Base-by-base conservation (phyloP, 208 protist genomes). In the Leishmania amazonensis region DNA sequence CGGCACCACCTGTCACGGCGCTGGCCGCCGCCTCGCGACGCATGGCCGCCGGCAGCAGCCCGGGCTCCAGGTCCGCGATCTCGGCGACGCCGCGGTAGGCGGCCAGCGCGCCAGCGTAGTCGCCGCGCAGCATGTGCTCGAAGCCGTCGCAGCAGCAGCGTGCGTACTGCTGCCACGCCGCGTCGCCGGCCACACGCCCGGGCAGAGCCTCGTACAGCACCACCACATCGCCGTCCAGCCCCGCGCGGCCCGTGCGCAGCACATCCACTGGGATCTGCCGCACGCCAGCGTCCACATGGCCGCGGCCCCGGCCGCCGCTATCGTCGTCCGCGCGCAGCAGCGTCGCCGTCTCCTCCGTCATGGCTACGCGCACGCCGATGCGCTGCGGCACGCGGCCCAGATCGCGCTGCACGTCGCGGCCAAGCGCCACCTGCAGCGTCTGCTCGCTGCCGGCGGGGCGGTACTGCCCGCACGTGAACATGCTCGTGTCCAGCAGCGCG, bases 291-390 rank as follows among this genome's bases (percentile, higher is more conserved):
- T 89, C 67, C 81, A 80, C 60, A 57, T 64, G 53, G 85, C 85
- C 79, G 47, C 72, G 1, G 57, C 78, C 40, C 5, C 57, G 53
- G 57, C 68, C 54, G n/a, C 31, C 21, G 51, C 40, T 54, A 4
- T 40, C 15, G 53, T 68, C 7, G 1, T 74, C 54, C 28, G 68
- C 80, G 24, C 84, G 77, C 85, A 91, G 78, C 49, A 89, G 85
- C 75, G 78, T 58, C 60, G 75, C 83, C 67, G 88, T 89, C 64
- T 89, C 88, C 80, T 88, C 88, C 73, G 85, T 88, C 78, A 88
- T 75, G 73, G 80, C 85, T 11, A 88, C 60, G 60, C 62, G 64
- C 54, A 80, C 83, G 51, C 85, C 85, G 57, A 85, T 78, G 79
- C 58, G 58, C 42, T 73, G 60, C 45, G 86, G 81, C 42, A 89